Evolutionary conservation across 1,284 basidiomycete genomes (phyloP).

Genomic region (Anthracocystis panici-leucophaei): DNA sequence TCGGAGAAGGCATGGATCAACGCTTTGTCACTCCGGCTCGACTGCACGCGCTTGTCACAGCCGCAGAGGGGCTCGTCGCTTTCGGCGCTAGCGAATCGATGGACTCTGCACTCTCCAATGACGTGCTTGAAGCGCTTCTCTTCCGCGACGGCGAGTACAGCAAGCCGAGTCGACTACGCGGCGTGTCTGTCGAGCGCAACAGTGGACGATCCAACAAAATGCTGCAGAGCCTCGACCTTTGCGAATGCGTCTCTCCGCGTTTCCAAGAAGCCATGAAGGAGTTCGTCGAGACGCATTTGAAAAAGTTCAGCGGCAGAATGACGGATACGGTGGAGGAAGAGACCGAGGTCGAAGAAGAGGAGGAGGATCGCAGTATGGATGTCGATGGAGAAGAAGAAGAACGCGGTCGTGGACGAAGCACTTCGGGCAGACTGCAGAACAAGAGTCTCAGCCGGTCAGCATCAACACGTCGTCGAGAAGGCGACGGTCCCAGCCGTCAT

Average conservation of each 20-base stretch:
- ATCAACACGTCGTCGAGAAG: conserved; percentile 63
- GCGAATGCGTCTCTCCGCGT: conserved; percentile 89
- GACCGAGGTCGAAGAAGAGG: conserved; percentile 34
- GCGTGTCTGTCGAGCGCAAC: conserved; percentile 63
- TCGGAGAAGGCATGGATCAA: conserved; percentile 87
- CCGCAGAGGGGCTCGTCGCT: conserved; percentile 62
- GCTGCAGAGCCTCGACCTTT: conserved; percentile 89
- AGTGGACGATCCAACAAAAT: conserved; percentile 54
- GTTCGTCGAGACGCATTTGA: conserved; percentile 81
- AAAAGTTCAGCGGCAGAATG: conserved; percentile 70
- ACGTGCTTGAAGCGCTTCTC: conserved; percentile 66
- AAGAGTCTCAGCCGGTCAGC: conserved; percentile 72
- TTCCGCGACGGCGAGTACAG: conserved; percentile 65
- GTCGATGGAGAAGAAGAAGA: conserved; percentile 73
- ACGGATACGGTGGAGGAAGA: conserved; percentile 54
- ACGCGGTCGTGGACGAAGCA: conserved; percentile 65
- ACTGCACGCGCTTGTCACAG: conserved; percentile 71
- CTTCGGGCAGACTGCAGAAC: conserved; percentile 15
- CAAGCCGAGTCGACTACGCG: conserved; percentile 58
- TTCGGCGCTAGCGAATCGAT: conserved; percentile 67
- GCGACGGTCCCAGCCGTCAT: conserved; percentile 54
- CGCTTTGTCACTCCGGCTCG: conserved; percentile 93
- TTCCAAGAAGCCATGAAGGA: conserved; percentile 86
- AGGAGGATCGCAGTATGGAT: conserved; percentile 58
- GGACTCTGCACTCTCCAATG: conserved; percentile 66